phyloP scores from a whole-genome alignment of 805 yeast species.

The Candida palmyrensis region DNA sequence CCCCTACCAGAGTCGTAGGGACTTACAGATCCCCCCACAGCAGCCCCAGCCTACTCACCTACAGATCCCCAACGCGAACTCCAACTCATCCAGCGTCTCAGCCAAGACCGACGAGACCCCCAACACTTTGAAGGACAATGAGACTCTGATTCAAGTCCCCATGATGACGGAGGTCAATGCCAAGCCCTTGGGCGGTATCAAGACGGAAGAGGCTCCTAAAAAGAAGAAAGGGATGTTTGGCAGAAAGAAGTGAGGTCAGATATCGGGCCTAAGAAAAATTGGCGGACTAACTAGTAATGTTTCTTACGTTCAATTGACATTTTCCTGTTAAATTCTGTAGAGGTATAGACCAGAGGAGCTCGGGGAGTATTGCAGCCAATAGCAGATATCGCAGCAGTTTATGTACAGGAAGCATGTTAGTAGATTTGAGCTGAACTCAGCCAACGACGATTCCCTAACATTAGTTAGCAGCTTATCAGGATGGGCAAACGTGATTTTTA shows the following conservation, averaged over 20 bases:
- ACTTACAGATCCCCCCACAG: slow-evolving; percentile 7
- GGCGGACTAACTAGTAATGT: too few relatives aligned
- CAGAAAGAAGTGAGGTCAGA: slow-evolving; percentile 8
- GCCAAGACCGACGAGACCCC: slow-evolving; percentile 20
- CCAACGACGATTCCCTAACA: too few relatives aligned
- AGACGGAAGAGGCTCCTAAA: slow-evolving; percentile 8
- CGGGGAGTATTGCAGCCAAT: too few relatives aligned
- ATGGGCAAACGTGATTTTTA: slow-evolving; percentile 42
- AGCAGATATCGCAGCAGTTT: too few relatives aligned
- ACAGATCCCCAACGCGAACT: slow-evolving; percentile 14
- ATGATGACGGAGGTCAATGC: slow-evolving; percentile 11
- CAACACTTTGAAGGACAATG: slow-evolving; percentile 12
- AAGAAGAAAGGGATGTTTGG: slow-evolving; percentile 26
- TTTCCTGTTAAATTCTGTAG: too few relatives aligned
- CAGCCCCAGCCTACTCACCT: slow-evolving; percentile 15
- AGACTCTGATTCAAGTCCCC: slow-evolving; percentile 13
- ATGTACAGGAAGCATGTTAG: too few relatives aligned
- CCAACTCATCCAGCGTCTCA: slow-evolving; percentile 18
- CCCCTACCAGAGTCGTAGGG: too few relatives aligned
- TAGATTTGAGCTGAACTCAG: too few relatives aligned
- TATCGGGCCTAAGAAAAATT: too few relatives aligned
- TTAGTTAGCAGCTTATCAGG: too few relatives aligned
- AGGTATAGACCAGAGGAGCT: too few relatives aligned
- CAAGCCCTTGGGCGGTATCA: slow-evolving; percentile 27
- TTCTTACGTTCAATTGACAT: too few relatives aligned